Evolutionary conservation across 73 alveolate genomes (phyloP).

Genomic region (Paramecium bursaria): DNA sequence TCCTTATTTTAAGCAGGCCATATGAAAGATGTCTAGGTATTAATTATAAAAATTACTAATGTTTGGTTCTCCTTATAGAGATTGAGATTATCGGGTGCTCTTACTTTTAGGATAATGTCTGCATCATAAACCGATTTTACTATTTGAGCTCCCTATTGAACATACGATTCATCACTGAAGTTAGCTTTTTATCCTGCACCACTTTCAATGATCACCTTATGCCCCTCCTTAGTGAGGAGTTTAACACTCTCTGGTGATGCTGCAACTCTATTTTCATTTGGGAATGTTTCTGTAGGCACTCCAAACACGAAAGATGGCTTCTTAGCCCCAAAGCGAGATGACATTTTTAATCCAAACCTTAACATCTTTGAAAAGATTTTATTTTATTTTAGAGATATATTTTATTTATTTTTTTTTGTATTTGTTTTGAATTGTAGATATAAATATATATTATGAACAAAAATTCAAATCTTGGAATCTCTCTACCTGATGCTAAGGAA

Average conservation of each 20-base stretch:
- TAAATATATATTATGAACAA: no score
- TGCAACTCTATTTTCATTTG: slow-evolving; percentile 74
- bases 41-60: neutral
- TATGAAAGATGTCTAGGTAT: slow-evolving; percentile 54
- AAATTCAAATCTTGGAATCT: slow-evolving; percentile 30
- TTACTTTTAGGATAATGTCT: slow-evolving; percentile 73
- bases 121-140: slow-evolving; percentile 62
- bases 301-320: slow-evolving; percentile 66
- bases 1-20: slow-evolving; percentile 74
- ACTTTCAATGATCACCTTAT: slow-evolving; percentile 57
- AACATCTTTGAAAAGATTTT: no score
- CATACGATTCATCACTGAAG: slow-evolving; percentile 52
- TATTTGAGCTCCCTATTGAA: slow-evolving; percentile 69
- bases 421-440: no score
- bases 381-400: no score
- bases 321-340: slow-evolving; percentile 44
- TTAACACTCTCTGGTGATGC: slow-evolving; percentile 67
- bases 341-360: no score
- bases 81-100: slow-evolving; percentile 63
- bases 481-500: slow-evolving; percentile 32
- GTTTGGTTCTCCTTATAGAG: slow-evolving; percentile 10
- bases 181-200: slow-evolving; percentile 71
- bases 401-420: no score
- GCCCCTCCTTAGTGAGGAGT: slow-evolving; percentile 59
- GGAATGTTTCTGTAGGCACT: slow-evolving; percentile 73